A percentile compares a stretch with the other conserved stretches of the same genome.
Evolutionary conservation across 371 early-diverging fungal species (phyloP).

Genomic region (Lichtheimia ornata): DNA sequence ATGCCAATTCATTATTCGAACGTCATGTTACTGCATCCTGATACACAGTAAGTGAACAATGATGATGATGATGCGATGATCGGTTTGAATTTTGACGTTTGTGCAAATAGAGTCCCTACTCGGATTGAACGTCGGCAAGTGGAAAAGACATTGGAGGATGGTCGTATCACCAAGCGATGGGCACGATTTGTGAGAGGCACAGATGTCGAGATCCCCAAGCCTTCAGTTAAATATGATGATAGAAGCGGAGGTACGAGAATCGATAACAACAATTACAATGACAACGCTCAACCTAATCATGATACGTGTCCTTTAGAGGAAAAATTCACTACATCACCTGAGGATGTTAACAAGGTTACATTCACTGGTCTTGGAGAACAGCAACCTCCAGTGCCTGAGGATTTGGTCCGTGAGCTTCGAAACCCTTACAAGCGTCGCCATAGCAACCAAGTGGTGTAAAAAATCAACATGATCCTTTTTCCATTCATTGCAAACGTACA

Average conservation of each 20-base stretch:
- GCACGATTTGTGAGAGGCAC: conserved; percentile 45
- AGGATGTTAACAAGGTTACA: conserved; percentile 33
- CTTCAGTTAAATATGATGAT: conserved; percentile 39
- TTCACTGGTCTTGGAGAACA: conserved; percentile 18
- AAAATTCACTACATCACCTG: conserved; percentile 37
- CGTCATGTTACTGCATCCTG: conserved; percentile 52
- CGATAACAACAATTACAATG: background rate
- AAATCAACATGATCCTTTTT: background rate
- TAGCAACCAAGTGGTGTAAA: background rate
- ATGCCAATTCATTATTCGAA: conserved; percentile 53
- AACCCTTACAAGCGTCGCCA: conserved; percentile 36
- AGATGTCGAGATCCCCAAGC: conserved; percentile 52
- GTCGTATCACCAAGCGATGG: conserved; percentile 38
- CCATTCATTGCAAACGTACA: background rate
- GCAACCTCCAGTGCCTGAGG: conserved; percentile 39
- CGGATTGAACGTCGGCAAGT: conserved; percentile 43
- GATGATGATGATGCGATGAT: background rate
- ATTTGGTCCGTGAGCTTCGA: conserved; percentile 41
- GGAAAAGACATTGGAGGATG: conserved; percentile 39
- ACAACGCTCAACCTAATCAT: too few relatives aligned
- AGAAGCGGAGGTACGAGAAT: conserved; percentile 26
- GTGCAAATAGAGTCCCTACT: conserved; percentile 33
- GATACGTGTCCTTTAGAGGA: conserved; percentile 22
- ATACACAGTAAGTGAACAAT: conserved; percentile 53
- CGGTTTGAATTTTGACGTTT: background rate